These are phyloP conservation scores for Geotrichum reessii DNA, from an alignment of 1,139 yeast genomes.

Conservation along the genomic window DNA sequence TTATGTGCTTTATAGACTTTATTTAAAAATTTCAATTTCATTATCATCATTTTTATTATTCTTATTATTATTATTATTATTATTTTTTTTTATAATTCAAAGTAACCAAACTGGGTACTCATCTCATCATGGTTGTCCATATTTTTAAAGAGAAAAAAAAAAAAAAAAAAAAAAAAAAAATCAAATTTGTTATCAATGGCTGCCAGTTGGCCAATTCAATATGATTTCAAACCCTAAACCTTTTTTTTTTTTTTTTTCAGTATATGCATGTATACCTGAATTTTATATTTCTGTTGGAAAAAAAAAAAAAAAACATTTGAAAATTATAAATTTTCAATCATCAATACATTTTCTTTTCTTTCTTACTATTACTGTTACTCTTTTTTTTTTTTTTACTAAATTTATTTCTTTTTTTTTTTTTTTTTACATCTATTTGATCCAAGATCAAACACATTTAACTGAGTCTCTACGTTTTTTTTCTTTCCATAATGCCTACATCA, in stretches of 20 bases:
- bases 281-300: not conserved
- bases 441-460: not conserved
- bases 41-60: too few species aligned
- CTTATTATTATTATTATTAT: too few species aligned
- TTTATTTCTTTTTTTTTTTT: not conserved
- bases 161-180: too few species aligned
- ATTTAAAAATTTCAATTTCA: too few species aligned
- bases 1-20: too few species aligned
- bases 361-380: not conserved
- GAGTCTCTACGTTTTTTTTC: not conserved
- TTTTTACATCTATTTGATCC: not conserved
- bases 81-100: too few species aligned
- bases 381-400: not conserved
- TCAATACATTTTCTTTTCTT: not conserved
- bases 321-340: not conserved
- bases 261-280: too few species aligned
- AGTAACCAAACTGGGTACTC: too few species aligned
- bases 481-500: conserved; percentile 30
- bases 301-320: not conserved
- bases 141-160: too few species aligned
- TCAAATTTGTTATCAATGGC: not conserved
- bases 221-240: not conserved
- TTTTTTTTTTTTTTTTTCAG: not conserved
- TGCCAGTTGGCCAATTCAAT: not conserved
- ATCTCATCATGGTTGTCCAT: too few species aligned